phyloP scores from a whole-genome alignment of 2,329 filamentous ascomycete genomes.

The Akanthomyces muscarius region DNA sequence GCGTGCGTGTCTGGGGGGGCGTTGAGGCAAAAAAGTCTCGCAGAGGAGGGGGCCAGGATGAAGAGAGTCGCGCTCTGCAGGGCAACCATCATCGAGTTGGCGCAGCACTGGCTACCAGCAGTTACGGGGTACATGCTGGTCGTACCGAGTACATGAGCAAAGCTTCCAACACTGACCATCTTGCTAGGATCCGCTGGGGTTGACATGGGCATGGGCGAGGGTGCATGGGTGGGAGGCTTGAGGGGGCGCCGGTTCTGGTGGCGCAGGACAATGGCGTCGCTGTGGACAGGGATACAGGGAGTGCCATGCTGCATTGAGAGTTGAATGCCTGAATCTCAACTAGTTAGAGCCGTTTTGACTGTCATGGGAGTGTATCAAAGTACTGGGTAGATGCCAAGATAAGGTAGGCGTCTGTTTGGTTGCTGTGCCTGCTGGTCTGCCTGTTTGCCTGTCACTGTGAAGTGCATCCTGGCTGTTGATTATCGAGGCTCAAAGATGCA shows the following conservation, averaged over 20 bases:
- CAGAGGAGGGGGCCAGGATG: background rate
- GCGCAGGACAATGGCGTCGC: slow-evolving; percentile 4
- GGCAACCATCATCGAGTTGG: too few species aligned
- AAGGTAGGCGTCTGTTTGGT: too few species aligned
- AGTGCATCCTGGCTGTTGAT: background rate
- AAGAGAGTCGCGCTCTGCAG: background rate
- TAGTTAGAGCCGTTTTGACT: background rate
- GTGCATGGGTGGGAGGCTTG: background rate
- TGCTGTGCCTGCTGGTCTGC: background rate
- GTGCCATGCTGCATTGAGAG: background rate
- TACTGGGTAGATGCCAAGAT: too few species aligned
- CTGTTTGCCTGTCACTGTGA: background rate
- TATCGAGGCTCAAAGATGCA: background rate
- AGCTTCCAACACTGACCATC: too few species aligned
- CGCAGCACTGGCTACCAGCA: too few species aligned
- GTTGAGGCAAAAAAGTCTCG: background rate
- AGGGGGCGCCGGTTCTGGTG: background rate
- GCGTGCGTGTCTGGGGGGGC: background rate
- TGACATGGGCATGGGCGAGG: background rate
- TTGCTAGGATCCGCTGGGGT: too few species aligned
- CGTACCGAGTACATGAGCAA: background rate
- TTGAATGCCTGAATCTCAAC: background rate
- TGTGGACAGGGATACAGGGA: background rate
- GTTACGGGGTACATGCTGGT: background rate
- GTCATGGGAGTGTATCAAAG: too few species aligned